Evolutionary conservation across 352 stramenopile species (phyloP).

Genomic region (Nothophytophthora sp.): DNA sequence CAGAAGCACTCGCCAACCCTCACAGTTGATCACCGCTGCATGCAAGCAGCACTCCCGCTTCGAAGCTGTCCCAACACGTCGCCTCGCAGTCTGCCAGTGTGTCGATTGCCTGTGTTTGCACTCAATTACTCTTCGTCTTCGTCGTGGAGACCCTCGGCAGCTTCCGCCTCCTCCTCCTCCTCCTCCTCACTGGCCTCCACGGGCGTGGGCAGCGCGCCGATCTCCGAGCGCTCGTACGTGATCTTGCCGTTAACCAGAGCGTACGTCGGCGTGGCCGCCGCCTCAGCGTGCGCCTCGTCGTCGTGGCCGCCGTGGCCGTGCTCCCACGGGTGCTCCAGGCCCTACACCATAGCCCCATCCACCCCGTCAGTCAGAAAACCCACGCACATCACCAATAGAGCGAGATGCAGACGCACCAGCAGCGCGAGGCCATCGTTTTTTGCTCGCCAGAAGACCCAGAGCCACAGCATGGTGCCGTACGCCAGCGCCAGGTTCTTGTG

Average conservation of each 20-base stretch:
- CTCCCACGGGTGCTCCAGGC: slow-evolving; percentile 88
- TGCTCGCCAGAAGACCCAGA: slow-evolving; percentile 90
- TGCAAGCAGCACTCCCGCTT: neutral
- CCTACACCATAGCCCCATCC: slow-evolving; percentile 48
- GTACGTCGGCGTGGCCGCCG: slow-evolving; percentile 31
- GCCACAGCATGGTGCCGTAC: slow-evolving; percentile 90
- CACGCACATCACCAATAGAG: neutral
- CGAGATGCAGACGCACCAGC: slow-evolving; percentile 46
- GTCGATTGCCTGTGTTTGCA: slow-evolving; percentile 10
- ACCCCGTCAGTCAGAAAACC: neutral
- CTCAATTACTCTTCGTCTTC: slow-evolving; percentile 27
- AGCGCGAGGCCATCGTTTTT: slow-evolving; percentile 86
- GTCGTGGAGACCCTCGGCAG: slow-evolving; percentile 22
- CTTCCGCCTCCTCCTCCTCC: slow-evolving; percentile 9
- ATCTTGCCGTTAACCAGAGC: slow-evolving; percentile 48
- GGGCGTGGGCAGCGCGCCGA: slow-evolving; percentile 61
- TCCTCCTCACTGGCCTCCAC: slow-evolving; percentile 50
- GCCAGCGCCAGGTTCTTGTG: slow-evolving; percentile 87
- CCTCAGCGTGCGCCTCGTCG: slow-evolving; percentile 42
- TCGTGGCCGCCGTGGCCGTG: slow-evolving; percentile 61
- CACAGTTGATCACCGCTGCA: too few species aligned
- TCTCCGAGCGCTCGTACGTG: slow-evolving; percentile 69
- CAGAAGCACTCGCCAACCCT: too few species aligned
- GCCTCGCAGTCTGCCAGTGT: slow-evolving; percentile 3
- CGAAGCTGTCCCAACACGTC: neutral